A percentile compares a stretch with the other conserved stretches of the same genome.
Conservation (phyloP, 768 basidiomycete genomes). For the Solioccasus polychromus region DNA sequence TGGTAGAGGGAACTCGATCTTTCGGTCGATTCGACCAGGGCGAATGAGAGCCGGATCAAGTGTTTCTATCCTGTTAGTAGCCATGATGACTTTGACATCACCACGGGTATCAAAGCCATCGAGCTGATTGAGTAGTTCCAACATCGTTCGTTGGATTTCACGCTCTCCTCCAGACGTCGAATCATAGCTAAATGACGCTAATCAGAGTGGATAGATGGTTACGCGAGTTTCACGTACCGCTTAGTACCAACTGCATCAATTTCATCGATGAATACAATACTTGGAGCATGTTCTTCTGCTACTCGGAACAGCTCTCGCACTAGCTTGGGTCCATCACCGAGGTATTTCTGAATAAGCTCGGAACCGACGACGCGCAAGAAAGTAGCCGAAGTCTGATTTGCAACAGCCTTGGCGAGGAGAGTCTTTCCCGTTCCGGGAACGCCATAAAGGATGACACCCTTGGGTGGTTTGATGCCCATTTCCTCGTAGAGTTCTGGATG, state of each 20-base stretch:
- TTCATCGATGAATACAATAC: slow-evolving; percentile 99
- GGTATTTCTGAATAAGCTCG: slow-evolving; percentile 98
- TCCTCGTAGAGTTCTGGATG: slow-evolving; percentile 99
- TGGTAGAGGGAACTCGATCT: slow-evolving; percentile 97
- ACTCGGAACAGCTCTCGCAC: slow-evolving; percentile 96
- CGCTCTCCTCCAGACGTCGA: slow-evolving; percentile 98
- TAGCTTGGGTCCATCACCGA: slow-evolving; percentile 97
- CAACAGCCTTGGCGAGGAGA: slow-evolving; percentile 93
- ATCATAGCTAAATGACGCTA: slow-evolving; percentile 66
- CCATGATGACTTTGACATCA: slow-evolving; percentile 99
- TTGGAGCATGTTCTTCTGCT: slow-evolving; percentile 96
- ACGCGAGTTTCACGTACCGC: slow-evolving; percentile 52
- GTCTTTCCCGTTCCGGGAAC: slow-evolving; percentile 99
- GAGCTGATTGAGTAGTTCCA: slow-evolving; percentile 96
- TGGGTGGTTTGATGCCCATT: slow-evolving; percentile 99
- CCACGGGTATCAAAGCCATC: slow-evolving; percentile 99
- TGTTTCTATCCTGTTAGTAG: slow-evolving; percentile 96
- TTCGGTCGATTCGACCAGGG: slow-evolving; percentile 97
- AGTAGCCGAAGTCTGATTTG: slow-evolving; percentile 97
- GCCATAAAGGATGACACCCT: slow-evolving; percentile 98
- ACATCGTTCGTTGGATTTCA: slow-evolving; percentile 98
- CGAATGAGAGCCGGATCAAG: slow-evolving; percentile 98
- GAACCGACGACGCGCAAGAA: slow-evolving; percentile 97
- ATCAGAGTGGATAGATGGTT: slow-evolving; percentile 5
- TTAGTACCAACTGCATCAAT: slow-evolving; percentile 99